phyloP scores from a whole-genome alignment of 2,329 filamentous ascomycete species.

The Diaporthe aspalathi region DNA sequence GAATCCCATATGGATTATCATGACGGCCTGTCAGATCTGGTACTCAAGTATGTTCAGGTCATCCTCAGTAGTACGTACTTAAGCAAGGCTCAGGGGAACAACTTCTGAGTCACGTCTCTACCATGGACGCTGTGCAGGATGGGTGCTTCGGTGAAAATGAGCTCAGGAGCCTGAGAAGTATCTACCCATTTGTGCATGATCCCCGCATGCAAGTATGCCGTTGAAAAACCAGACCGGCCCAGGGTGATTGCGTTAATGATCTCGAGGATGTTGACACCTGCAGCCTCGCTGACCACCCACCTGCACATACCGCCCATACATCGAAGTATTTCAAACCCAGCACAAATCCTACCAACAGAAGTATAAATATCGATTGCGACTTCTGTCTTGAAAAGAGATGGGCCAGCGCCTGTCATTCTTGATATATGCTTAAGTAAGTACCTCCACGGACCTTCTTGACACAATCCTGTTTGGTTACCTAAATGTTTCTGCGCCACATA shows the following conservation, averaged over 20 bases:
- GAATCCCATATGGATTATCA: not conserved
- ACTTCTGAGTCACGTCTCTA: not conserved
- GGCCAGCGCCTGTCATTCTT: not conserved
- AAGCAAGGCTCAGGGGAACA: not conserved
- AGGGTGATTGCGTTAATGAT: not conserved
- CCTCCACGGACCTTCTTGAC: not conserved
- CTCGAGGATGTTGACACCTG: not conserved
- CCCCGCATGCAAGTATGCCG: not conserved
- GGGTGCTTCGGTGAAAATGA: not conserved
- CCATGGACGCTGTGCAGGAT: not conserved
- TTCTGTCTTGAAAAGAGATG: too few species aligned
- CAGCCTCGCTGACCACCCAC: not conserved
- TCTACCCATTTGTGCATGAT: not conserved
- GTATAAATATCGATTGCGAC: not conserved
- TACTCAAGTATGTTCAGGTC: too few species aligned
- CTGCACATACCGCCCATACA: not conserved
- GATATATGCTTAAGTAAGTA: not conserved
- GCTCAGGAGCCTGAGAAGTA: not conserved
- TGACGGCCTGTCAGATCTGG: too few species aligned
- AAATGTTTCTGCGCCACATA: not conserved
- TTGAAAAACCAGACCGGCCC: not conserved
- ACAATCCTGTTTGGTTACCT: not conserved
- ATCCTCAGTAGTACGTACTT: too few species aligned
- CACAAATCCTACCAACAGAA: too few species aligned
- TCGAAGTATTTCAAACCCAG: not conserved